Percentiles rank a stretch among this genome's conserved stretches.
Evolutionary conservation across 352 stramenopile species (phyloP).

Genomic region (Peronosclerospora sorghi): DNA sequence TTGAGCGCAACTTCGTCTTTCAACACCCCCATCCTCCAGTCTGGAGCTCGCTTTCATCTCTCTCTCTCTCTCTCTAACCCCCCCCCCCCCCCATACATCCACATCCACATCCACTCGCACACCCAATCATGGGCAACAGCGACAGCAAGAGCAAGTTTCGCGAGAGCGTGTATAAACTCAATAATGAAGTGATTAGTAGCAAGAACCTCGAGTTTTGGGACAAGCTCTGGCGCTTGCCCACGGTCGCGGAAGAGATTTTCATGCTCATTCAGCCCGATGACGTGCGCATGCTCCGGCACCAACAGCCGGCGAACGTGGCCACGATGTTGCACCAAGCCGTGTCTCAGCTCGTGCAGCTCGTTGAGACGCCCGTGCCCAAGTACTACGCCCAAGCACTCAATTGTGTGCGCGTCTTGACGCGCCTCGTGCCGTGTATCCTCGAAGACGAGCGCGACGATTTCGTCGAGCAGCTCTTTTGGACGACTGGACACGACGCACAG

Average conservation of each 20-base stretch:
- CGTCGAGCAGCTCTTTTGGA: constrained; percentile 78
- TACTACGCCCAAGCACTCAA: constrained; percentile 83
- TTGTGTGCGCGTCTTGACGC: constrained; percentile 73
- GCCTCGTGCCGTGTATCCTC: constrained; percentile 78
- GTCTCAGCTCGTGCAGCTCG: constrained; percentile 75
- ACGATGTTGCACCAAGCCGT: constrained; percentile 78
- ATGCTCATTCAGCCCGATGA: constrained; percentile 84
- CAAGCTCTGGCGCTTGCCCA: constrained; percentile 83
- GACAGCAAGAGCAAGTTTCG: constrained; percentile 88
- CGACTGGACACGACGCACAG: constrained; percentile 23
- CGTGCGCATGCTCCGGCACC: constrained; percentile 78
- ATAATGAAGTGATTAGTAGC: constrained; percentile 75
- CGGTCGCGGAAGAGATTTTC: constrained; percentile 83
- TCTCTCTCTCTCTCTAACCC: too few species aligned
- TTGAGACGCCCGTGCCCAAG: constrained; percentile 80
- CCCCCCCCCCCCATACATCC: too few species aligned
- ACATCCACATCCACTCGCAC: too few species aligned
- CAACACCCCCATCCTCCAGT: too few species aligned
- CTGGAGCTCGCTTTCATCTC: too few species aligned
- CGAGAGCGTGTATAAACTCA: constrained; percentile 87
- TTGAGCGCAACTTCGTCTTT: too few species aligned
- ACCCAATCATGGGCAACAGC: constrained; percentile 87
- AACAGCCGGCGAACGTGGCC: constrained; percentile 71
- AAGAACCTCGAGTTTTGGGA: constrained; percentile 87
- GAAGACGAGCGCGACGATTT: constrained; percentile 70